Evolutionary conservation across 306 rosid genomes (phyloP).

Genomic region (Trifolium dubium): DNA sequence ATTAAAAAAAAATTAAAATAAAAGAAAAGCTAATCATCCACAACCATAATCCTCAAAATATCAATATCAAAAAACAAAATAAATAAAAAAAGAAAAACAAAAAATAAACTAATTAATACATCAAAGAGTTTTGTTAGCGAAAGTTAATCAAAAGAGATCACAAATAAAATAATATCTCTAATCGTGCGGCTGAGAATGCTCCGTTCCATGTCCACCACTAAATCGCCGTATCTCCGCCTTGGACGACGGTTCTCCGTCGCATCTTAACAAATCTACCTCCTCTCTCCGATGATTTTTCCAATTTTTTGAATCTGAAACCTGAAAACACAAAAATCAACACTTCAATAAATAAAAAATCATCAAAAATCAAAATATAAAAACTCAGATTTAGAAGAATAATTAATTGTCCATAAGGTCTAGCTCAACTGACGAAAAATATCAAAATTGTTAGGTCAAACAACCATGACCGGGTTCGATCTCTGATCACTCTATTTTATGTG

Average conservation of each 20-base stretch:
- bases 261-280: conserved; percentile 19
- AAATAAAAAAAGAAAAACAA: background rate
- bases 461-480: too few relatives aligned
- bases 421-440: too few relatives aligned
- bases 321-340: background rate
- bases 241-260: conserved; percentile 40
- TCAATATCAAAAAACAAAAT: conserved; percentile 16
- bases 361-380: background rate
- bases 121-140: conserved; percentile 41
- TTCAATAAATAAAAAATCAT: background rate
- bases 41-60: conserved; percentile 30
- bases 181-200: conserved; percentile 41
- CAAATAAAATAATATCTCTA: conserved; percentile 35
- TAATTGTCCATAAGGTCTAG: background rate
- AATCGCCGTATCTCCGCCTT: conserved; percentile 23
- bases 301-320: conserved; percentile 36
- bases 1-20: background rate
- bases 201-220: conserved; percentile 32
- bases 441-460: too few relatives aligned
- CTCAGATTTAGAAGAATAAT: background rate
- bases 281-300: conserved; percentile 31
- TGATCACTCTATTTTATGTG: too few relatives aligned
- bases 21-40: conserved; percentile 3
- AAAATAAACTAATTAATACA: conserved; percentile 23
- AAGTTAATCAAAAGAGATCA: conserved; percentile 33